Conservation (phyloP, 2,329 filamentous ascomycete species). For the Aureobasidium sp. region DNA sequence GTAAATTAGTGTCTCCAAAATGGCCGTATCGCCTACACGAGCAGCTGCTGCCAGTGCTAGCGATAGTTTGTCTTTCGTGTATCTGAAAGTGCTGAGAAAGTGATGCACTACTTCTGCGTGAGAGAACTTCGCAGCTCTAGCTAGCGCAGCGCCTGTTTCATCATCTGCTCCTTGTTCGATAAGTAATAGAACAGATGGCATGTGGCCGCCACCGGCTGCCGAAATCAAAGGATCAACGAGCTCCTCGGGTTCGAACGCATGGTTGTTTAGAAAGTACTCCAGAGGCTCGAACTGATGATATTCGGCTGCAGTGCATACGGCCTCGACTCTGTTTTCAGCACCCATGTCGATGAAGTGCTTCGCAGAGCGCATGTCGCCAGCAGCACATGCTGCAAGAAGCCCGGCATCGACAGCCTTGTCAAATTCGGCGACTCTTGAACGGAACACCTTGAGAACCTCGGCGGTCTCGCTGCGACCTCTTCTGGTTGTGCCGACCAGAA, state of each 20-base stretch:
- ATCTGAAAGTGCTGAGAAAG: background rate
- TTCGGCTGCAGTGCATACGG: constrained; percentile 5
- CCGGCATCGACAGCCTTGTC: constrained; percentile 6
- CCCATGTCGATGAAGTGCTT: constrained; percentile 2
- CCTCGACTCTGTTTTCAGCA: constrained; percentile 1
- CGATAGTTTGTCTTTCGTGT: background rate
- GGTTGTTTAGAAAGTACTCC: background rate
- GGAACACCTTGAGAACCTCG: constrained; percentile 4
- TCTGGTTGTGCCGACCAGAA: background rate
- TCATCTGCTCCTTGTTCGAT: constrained; percentile 7
- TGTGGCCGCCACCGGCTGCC: background rate
- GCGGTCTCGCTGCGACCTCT: constrained; percentile 9
- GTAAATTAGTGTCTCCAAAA: background rate
- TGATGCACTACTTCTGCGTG: background rate
- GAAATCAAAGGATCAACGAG: background rate
- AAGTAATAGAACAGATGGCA: background rate
- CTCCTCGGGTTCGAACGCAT: constrained; percentile 2
- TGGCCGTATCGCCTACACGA: background rate
- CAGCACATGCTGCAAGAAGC: constrained; percentile 3
- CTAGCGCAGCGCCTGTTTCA: constrained; percentile 1
- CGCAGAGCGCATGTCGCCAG: constrained; percentile 8
- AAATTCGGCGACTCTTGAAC: background rate
- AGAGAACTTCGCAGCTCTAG: constrained; percentile 10
- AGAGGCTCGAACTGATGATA: constrained; percentile 11
- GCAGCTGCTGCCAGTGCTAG: background rate